Conservation (phyloP, 1,284 basidiomycete species). For the Lentinula novae-zelandiae region DNA sequence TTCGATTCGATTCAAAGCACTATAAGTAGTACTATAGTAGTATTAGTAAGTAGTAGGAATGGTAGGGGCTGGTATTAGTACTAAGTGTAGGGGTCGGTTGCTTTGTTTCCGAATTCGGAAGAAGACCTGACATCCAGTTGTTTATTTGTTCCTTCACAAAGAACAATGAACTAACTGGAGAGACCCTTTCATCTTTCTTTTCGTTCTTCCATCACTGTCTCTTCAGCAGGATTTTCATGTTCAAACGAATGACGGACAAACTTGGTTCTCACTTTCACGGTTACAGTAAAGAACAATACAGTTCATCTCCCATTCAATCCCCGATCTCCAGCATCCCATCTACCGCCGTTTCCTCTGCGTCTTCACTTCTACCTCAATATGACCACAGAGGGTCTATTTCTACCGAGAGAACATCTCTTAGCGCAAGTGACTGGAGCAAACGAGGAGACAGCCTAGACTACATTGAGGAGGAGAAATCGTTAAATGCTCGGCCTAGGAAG, state of each 20-base stretch:
- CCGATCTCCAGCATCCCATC: conserved; percentile 16
- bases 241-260: conserved; percentile 42
- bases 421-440: conserved; percentile 38
- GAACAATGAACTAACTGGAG: conserved; percentile 10
- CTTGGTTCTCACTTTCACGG: conserved; percentile 28
- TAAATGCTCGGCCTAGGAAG: conserved; percentile 22
- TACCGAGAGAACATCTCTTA: conserved; percentile 55
- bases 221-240: conserved; percentile 25
- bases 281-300: conserved; percentile 17
- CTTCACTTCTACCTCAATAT: conserved; percentile 15
- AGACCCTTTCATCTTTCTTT: conserved; percentile 4
- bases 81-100: neutral
- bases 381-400: conserved; percentile 61
- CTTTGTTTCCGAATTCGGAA: neutral
- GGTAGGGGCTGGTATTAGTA: too few species aligned
- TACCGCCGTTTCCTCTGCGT: conserved; percentile 16
- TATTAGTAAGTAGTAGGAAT: too few species aligned
- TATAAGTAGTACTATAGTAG: too few species aligned
- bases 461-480: conserved; percentile 26
- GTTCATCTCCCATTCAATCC: conserved; percentile 7
- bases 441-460: conserved; percentile 36
- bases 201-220: conserved; percentile 5
- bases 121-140: neutral
- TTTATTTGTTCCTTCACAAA: neutral
- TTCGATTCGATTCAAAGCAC: too few species aligned